Evolutionary conservation across 1,139 yeast species (phyloP), one percentile per base, ranked within the genome.

Genomic region (Starmera stellimalicola): DNA sequence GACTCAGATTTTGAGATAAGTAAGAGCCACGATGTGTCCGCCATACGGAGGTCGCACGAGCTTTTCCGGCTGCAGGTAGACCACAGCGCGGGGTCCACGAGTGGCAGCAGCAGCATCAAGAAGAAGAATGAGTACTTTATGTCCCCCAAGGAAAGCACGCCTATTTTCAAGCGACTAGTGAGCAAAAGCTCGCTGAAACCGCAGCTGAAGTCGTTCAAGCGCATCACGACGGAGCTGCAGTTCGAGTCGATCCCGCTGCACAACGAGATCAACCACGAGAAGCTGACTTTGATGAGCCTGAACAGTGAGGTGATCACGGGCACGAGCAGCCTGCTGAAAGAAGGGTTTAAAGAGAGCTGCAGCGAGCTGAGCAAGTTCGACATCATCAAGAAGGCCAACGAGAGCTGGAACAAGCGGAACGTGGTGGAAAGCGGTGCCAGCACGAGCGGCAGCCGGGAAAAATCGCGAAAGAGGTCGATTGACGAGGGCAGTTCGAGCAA

Each of bases 231-330:
- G 2, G 51, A 48, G 7, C 33, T 50, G 8, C 43, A 39, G 12
- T 35, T 37, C n/a, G 54, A 48, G 31, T 31, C 37, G 1, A 37
- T 44, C 2, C 48, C 49, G 2, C 22, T 48, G 6, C 45, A 44
- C 33, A 42, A 40, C 30, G 52, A 48, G 29, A 37, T 47, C 7
- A 38, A 42, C 15, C 49, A 48, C 32, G 54, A 47, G 32, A 46
- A 47, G 16, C 33, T 50, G 16, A 39, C 47, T 4, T 18, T 48
- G 10, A 18, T 46, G 41, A 44, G 43, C 23, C 28, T 52, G 10
- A 40, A 41, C 26, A 47, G 48, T 24, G 51, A 43, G 18, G 47
- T 38, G 29, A 32, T n/a, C n/a, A n/a, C n/a, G n/a, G n/a, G n/a
- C n/a, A n/a, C n/a, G n/a, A n/a, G n/a, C n/a, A n/a, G 38, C 19